Conservation (phyloP, 345 rosid genomes). For the Syzygium aqueum region DNA sequence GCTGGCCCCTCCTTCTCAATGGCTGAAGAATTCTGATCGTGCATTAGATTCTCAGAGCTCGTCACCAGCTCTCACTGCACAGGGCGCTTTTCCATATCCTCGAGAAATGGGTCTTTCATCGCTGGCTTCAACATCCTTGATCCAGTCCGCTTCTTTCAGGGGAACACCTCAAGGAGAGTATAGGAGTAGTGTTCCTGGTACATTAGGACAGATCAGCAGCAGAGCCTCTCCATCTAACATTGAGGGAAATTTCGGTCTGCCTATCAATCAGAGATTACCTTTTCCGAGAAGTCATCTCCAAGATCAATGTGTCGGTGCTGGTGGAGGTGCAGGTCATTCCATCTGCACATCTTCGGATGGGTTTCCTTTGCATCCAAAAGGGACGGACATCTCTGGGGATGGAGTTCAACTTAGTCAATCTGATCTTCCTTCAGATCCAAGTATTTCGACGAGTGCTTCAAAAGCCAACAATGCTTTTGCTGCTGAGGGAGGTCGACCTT, state of each 20-base stretch:
- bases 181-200: constrained; percentile 19
- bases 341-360: constrained; percentile 22
- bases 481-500: constrained; percentile 16
- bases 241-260: constrained; percentile 18
- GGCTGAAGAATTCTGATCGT: constrained; percentile 24
- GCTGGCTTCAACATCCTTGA: constrained; percentile 35
- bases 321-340: constrained; percentile 23
- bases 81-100: constrained; percentile 26
- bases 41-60: constrained; percentile 27
- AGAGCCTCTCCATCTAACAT: constrained; percentile 6
- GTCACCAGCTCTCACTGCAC: constrained; percentile 19
- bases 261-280: constrained; percentile 33
- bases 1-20: constrained; percentile 78
- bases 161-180: constrained; percentile 31
- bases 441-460: constrained; percentile 6
- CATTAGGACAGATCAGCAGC: constrained; percentile 22
- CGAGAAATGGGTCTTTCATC: constrained; percentile 26
- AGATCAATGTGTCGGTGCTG: constrained; percentile 4
- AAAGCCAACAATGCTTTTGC: constrained; percentile 22
- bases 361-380: constrained; percentile 28
- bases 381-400: constrained; percentile 27
- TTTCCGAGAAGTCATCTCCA: constrained; percentile 35
- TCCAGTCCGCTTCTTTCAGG: constrained; percentile 28
- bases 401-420: constrained; percentile 37
- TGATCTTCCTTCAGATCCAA: constrained; percentile 11